Base-by-base conservation (phyloP, 2,329 filamentous ascomycete genomes). In the Eutypella sp. region DNA sequence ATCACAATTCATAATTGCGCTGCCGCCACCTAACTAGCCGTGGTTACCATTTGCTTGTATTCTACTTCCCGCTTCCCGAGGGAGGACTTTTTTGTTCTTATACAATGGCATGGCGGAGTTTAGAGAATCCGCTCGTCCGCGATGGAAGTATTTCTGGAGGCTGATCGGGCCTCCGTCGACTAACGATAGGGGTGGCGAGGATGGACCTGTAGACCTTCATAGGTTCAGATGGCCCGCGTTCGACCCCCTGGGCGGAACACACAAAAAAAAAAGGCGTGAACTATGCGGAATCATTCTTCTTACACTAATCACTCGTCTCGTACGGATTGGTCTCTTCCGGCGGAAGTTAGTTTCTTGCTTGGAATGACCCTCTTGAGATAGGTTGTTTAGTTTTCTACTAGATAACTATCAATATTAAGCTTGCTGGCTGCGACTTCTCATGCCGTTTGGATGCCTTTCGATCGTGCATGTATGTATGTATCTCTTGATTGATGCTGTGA, bases 21-120 rank as follows among this genome's bases (percentile, higher is more conserved):
- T 24, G 31, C 15, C 40, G 27, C 22, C 25, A 37, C 42, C 39
- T 31, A 56, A 39, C 42, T 29, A 48, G 44, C 19, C 33, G 36
- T 43, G 46, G 38, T 46, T 44, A 42, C 41, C 46, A 54, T 51
- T 54, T 52, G 52, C 54, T 57, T 56, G 54, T 60, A 57, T 52
- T 54, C 49, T 56, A 52, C 46, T 56, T 52, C 47, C 48, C 49
- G 20, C 48, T 48, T 42, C 42, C 45, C 48, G 46, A 52, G 46
- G 49, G 42, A 33, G n/a, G n/a, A 45, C 45, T 49, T 56, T 53
- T 47, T 44, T 42, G 41, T 55, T 51, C 51, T 50, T 53, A 48
- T 49, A 49, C 45, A 48, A 39, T 39, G 56, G 48, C 47, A 34
- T 22, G 39, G 50, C 51, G 54, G 56, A 53, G 53, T 54, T 48